phyloP scores from a whole-genome alignment of 192 early-diverging fungal species.

The Backusella tuberculispora region DNA sequence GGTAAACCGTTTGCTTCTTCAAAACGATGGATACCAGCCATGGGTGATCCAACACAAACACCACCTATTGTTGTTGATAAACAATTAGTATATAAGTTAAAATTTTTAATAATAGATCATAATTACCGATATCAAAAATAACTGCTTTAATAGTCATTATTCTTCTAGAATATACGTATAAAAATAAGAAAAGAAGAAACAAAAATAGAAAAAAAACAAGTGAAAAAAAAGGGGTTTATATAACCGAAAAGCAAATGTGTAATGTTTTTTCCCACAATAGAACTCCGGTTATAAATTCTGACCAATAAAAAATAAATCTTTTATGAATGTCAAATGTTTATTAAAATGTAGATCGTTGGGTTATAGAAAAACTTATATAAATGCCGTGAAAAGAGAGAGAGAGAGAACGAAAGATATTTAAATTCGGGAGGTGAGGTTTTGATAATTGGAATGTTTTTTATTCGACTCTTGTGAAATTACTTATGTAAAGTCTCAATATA shows the following conservation, averaged over 20 bases:
- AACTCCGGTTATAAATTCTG: not conserved
- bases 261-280: slow-evolving; percentile 6
- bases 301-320: not conserved
- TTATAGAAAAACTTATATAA: no score
- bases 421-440: no score
- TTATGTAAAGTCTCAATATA: no score
- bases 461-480: no score
- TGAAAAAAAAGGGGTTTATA: not conserved
- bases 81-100: not conserved
- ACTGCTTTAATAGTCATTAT: slow-evolving; percentile 63
- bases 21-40: slow-evolving; percentile 74
- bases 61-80: slow-evolving; percentile 50
- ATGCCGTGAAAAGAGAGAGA: no score
- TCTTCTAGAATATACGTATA: not conserved
- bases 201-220: not conserved
- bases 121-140: slow-evolving; percentile 77
- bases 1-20: slow-evolving; percentile 70
- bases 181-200: not conserved
- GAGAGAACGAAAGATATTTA: no score
- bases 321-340: slow-evolving; percentile 5
- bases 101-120: not conserved
- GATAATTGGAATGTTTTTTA: no score
- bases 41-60: slow-evolving; percentile 79
- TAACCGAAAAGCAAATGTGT: not conserved
- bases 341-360: no score